Evolutionary conservation across 345 rosid genomes (phyloP), one percentile per base, ranked within the genome.

Genomic region (Cardamine occulta): DNA sequence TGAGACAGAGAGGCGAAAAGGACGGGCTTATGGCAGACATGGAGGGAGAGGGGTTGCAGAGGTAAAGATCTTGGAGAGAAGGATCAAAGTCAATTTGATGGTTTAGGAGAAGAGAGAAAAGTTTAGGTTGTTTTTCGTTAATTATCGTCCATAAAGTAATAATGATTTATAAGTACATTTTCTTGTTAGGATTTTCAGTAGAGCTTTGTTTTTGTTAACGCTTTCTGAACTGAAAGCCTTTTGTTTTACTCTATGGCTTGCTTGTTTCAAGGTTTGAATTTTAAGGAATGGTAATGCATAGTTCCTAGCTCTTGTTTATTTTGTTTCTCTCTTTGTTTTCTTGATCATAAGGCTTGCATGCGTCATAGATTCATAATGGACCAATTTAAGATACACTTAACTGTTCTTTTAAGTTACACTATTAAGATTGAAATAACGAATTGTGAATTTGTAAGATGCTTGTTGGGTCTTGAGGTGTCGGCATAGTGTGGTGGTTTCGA

Each of bases 261-360:
- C 63, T 72, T 73, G 63, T 55, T 73, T 73, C 6, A 52, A 1
- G 52, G 63, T 72, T 72, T 64, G 44, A 6, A 63, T 53, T 40
- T 53, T 28, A 73, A 40, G 56, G 18, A 54, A 64, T 63, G 70
- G 70, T 53, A 63, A 53, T 73, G 70, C 63, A 63, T 73, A 73
- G 63, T 63, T 73, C 4, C 55, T 21, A 37, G 1, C 0, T 29
- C 19, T 59, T 61, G 18, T 13, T 54, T 10, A 5, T 32, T 13
- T 6, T 3, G 18, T 7, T 42, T 2, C 21, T 42, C 11, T 19
- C n/a, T 11, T n/a, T 21, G 0, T 31, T 12, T 31, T n/a, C 11
- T 47, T 6, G 29, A 65, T 10, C 44, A 18, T 13, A 48, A 60
- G 7, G 2, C 13, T 49, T 49, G 19, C 19, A 19, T 31, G 28